These are phyloP conservation scores for Silene conica DNA, from an alignment of 148 eudicot genomes.

Conservation along the genomic window DNA sequence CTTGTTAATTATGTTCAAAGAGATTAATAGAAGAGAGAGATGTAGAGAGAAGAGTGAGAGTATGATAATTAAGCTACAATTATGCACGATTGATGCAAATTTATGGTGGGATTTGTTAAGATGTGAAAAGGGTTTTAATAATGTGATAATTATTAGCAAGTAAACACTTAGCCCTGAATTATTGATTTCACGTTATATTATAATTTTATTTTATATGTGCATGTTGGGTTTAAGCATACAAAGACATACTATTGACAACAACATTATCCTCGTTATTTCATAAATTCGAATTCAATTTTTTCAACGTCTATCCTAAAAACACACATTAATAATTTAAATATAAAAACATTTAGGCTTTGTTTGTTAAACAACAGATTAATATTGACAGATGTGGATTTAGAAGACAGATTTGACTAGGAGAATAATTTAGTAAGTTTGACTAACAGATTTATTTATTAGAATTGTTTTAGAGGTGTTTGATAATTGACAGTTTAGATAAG, in stretches of 20 bases:
- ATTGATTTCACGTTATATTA: background rate
- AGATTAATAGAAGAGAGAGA: background rate
- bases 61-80: background rate
- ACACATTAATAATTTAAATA: no score
- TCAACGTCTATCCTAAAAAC: no score
- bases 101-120: slow-evolving; percentile 8
- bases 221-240: background rate
- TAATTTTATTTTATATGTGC: slow-evolving; percentile 1
- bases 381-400: no score
- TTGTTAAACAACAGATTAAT: no score
- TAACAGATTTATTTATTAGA: no score
- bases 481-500: no score
- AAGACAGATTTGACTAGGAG: no score
- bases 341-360: no score
- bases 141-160: background rate
- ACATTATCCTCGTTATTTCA: no score
- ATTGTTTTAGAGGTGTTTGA: no score
- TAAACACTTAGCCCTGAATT: slow-evolving; percentile 5
- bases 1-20: slow-evolving; percentile 10
- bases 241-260: background rate
- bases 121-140: slow-evolving; percentile 29
- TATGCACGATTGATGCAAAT: slow-evolving; percentile 1
- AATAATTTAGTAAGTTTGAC: no score
- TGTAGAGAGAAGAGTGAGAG: background rate
- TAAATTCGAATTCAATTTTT: no score